A percentile compares a stretch with the other conserved stretches of the same genome.
Conservation (phyloP, 768 basidiomycete genomes). For the Pilatotrama ljubarskyi region DNA sequence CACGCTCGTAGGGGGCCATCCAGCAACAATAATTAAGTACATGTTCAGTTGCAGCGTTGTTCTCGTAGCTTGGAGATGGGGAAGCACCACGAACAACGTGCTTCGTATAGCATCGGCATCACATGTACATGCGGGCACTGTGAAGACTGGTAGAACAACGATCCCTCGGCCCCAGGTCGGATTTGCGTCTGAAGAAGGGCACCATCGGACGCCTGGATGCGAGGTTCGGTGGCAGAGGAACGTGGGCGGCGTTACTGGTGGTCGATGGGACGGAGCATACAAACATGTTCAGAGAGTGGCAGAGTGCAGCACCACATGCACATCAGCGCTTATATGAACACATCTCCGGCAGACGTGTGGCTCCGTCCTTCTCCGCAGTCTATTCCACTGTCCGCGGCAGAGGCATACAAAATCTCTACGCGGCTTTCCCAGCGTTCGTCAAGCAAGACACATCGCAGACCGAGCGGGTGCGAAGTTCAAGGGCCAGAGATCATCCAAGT, state of each 20-base stretch:
- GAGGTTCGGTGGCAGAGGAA: background rate
- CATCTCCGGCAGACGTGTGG: background rate
- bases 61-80: background rate
- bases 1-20: too few relatives aligned
- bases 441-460: too few relatives aligned
- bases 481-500: slow-evolving; percentile 1
- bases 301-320: slow-evolving; percentile 3
- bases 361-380: background rate
- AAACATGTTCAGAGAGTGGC: too few relatives aligned
- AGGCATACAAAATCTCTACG: background rate
- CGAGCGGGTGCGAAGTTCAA: background rate
- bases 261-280: background rate
- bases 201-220: too few relatives aligned
- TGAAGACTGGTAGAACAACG: background rate
- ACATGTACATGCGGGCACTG: slow-evolving; percentile 8
- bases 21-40: background rate
- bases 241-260: background rate
- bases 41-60: background rate
- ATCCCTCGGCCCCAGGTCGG: background rate
- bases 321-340: background rate
- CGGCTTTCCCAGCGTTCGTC: too few relatives aligned
- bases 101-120: background rate
- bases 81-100: background rate
- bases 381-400: background rate
- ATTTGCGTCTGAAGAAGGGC: too few relatives aligned